phyloP scores from a whole-genome alignment of 352 stramenopile species.

The Globisporangium recalcitrans region DNA sequence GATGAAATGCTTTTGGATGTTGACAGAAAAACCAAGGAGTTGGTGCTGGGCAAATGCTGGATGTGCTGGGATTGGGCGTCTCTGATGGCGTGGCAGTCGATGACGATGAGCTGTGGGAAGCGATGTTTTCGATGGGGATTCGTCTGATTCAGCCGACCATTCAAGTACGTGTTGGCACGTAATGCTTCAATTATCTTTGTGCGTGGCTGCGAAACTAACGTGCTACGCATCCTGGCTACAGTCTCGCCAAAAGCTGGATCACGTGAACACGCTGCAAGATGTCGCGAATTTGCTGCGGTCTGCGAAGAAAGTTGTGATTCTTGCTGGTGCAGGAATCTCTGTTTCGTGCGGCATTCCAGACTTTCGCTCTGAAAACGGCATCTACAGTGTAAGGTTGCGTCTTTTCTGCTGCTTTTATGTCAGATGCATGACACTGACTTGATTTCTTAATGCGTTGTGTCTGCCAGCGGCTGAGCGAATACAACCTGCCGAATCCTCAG shows the following conservation, averaged over 20 bases:
- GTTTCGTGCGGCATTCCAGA: slow-evolving; percentile 98
- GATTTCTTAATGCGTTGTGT: not conserved
- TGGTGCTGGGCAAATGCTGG: slow-evolving; percentile 61
- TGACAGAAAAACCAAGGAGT: slow-evolving; percentile 58
- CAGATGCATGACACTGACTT: not conserved
- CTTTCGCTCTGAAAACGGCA: slow-evolving; percentile 93
- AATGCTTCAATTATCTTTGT: not conserved
- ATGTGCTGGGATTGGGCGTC: slow-evolving; percentile 69
- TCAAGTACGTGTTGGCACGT: slow-evolving; percentile 26
- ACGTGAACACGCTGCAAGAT: slow-evolving; percentile 67
- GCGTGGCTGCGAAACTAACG: not conserved
- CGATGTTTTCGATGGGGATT: slow-evolving; percentile 82
- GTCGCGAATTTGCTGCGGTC: slow-evolving; percentile 64
- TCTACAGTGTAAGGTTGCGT: slow-evolving; percentile 78
- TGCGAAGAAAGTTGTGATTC: slow-evolving; percentile 88
- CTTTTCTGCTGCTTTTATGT: not conserved
- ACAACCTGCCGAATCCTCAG: slow-evolving; percentile 80
- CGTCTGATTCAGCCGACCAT: slow-evolving; percentile 66
- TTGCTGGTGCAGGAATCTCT: slow-evolving; percentile 94
- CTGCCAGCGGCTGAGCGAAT: slow-evolving; percentile 62
- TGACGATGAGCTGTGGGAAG: slow-evolving; percentile 81
- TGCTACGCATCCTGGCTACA: slow-evolving; percentile 6
- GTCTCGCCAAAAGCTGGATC: slow-evolving; percentile 44
- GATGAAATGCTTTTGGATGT: not conserved
- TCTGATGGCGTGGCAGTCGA: slow-evolving; percentile 73